These are phyloP conservation scores for Saccharomycopsis sp. DNA, from an alignment of 805 yeast genomes.

Conservation along the genomic window DNA sequence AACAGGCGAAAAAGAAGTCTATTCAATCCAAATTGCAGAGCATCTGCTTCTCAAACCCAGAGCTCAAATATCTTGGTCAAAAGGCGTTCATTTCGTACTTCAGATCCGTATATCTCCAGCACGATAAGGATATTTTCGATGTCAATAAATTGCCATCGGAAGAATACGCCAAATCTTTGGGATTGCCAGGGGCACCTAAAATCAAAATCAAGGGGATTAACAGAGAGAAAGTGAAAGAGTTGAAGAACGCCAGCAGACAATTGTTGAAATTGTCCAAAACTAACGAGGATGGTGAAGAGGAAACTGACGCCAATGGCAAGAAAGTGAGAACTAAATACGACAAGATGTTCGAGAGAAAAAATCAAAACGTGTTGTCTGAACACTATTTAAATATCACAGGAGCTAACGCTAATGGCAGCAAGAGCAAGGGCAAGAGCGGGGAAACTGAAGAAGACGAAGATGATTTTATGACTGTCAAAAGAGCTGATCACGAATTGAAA, in stretches of 20 bases:
- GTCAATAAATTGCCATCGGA: conserved; percentile 73
- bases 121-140: conserved; percentile 80
- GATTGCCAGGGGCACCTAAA: conserved; percentile 94
- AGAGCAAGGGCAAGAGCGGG: not conserved
- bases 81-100: conserved; percentile 91
- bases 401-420: conserved; percentile 25
- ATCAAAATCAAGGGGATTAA: conserved; percentile 59
- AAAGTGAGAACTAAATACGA: conserved; percentile 83
- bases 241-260: conserved; percentile 77
- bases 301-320: conserved; percentile 32
- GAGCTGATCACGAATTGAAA: conserved; percentile 63
- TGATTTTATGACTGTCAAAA: conserved; percentile 68
- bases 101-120: conserved; percentile 76
- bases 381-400: conserved; percentile 75
- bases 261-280: conserved; percentile 49
- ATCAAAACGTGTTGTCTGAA: conserved; percentile 86
- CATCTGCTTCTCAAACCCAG: conserved; percentile 84
- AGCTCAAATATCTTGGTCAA: conserved; percentile 87
- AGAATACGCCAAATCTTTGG: conserved; percentile 78
- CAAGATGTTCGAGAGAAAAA: conserved; percentile 90
- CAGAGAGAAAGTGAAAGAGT: conserved; percentile 48
- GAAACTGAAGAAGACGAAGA: conserved; percentile 24
- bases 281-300: conserved; percentile 58
- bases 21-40: conserved; percentile 83
- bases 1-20: conserved; percentile 61